Conservation (phyloP, 2,329 filamentous ascomycete species). For the Scedosporium apiospermum region DNA sequence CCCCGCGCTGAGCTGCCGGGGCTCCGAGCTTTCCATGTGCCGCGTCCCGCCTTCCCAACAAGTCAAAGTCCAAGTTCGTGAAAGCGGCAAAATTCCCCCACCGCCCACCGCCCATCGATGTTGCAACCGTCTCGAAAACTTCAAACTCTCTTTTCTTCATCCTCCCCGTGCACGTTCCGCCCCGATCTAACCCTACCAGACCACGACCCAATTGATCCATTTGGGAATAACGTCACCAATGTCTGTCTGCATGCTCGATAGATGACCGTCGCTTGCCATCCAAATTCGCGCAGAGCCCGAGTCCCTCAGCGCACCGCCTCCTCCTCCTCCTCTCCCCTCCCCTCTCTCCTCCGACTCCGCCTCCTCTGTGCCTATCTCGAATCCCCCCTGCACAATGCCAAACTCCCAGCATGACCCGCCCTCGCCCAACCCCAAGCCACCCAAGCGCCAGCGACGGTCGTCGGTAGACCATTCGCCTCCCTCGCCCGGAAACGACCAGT, state of each 20-base stretch:
- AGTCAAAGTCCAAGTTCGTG: not conserved
- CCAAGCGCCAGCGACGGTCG: constrained; percentile 47
- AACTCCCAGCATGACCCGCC: constrained; percentile 34
- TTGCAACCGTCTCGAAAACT: not conserved
- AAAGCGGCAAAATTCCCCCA: not conserved
- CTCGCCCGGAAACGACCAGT: constrained; percentile 24
- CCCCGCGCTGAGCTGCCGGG: not conserved
- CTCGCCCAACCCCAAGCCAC: constrained; percentile 39
- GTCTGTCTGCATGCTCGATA: not conserved
- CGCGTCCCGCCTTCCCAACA: not conserved
- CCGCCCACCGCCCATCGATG: not conserved
- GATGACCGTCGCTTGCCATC: not conserved
- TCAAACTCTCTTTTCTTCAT: not conserved
- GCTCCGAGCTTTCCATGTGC: no score
- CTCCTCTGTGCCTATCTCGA: not conserved
- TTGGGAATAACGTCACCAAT: not conserved
- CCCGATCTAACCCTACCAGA: not conserved
- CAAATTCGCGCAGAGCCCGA: not conserved
- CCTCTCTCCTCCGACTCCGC: not conserved
- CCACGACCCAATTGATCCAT: not conserved
- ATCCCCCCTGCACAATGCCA: not conserved
- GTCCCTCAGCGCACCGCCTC: not conserved
- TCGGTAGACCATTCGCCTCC: constrained; percentile 37
- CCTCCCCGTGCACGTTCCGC: not conserved
- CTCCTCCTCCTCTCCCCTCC: not conserved